Base-by-base conservation (phyloP, 805 yeast genomes). In the Wickerhamomyces bisporus region DNA sequence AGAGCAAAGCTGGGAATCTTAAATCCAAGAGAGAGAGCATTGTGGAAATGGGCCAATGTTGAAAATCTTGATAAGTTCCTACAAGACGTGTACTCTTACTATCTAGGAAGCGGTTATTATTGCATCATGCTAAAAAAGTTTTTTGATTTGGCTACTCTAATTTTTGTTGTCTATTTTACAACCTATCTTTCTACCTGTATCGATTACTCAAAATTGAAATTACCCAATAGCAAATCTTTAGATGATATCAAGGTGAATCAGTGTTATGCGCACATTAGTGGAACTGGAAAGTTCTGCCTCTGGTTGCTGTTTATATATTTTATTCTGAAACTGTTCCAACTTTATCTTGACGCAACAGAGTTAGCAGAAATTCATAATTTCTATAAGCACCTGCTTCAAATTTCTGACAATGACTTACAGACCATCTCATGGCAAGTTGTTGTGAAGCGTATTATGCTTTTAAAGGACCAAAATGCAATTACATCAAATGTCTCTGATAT, bases 31-130 rank as follows among this genome's bases (percentile, higher is more conserved):
- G 96, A 89, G 54, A 66, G 87, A 34, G 95, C 98, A 0, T 65
- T 85, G 14, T 93, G 97, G 87, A 73, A 86, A 43, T 93, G 98
- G 98, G 95, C 98, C 1, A 93, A 93, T 53, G 86, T 93, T 18
- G 86, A 85, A 48, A 93, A 93, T 58, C 71, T 93, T 58, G 99
- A 93, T 62, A 73, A 77, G 32, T 93, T 91, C 51, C 66, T 93
- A 15, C 78, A 77, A 37, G 95, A 91, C 49, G 75, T 89, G 10
- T 93, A 93, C 60, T 70, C 72, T 35, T 93, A 88, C 56, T 93
- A 85, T 57, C 65, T 82, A 20, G 95, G 94, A 3, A 86, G 81
- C 55, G 99, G 99, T 0, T 71, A 81, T 41, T 69, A 71, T 34
- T 86, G 95, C 55, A 86, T 91, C n/a, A 58, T 86, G 11, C 57